Conservation (phyloP, 768 basidiomycete species). For the Leccinum imitatum region DNA sequence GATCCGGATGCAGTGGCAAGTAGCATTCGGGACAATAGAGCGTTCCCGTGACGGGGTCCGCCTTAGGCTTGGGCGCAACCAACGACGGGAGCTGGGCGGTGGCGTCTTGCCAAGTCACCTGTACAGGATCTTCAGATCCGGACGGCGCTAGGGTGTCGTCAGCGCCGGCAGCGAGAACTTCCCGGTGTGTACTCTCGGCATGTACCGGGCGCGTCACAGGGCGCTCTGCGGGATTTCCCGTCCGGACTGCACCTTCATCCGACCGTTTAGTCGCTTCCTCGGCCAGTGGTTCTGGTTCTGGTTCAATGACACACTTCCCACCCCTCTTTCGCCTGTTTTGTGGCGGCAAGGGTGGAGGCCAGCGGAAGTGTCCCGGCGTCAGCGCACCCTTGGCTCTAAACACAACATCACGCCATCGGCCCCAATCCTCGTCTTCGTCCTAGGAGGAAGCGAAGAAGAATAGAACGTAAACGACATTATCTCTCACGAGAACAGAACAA, state of each 20-base stretch:
- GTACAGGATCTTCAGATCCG: neutral
- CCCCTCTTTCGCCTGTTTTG: slow-evolving; percentile 61
- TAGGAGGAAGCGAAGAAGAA: slow-evolving; percentile 26
- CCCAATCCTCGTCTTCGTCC: slow-evolving; percentile 89
- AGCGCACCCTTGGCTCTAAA: slow-evolving; percentile 73
- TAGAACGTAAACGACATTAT: slow-evolving; percentile 5
- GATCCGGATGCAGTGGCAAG: slow-evolving; percentile 90
- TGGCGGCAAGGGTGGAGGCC: slow-evolving; percentile 48
- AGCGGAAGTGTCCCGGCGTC: slow-evolving; percentile 30
- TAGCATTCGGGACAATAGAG: slow-evolving; percentile 89
- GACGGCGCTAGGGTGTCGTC: neutral
- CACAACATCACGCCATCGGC: slow-evolving; percentile 83
- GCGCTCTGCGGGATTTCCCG: neutral
- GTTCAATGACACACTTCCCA: slow-evolving; percentile 31
- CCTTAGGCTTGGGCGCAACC: slow-evolving; percentile 25
- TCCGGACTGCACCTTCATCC: neutral
- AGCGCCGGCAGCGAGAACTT: neutral
- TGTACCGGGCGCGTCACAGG: neutral
- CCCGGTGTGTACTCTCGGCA: neutral
- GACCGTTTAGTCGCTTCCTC: neutral
- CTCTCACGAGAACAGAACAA: neutral
- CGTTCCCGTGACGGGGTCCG: slow-evolving; percentile 42
- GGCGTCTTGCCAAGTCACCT: slow-evolving; percentile 52
- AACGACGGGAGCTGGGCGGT: slow-evolving; percentile 34
- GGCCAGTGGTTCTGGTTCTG: slow-evolving; percentile 16